Conservation (phyloP, 306 rosid species). For the Hippophae rhamnoides region DNA sequence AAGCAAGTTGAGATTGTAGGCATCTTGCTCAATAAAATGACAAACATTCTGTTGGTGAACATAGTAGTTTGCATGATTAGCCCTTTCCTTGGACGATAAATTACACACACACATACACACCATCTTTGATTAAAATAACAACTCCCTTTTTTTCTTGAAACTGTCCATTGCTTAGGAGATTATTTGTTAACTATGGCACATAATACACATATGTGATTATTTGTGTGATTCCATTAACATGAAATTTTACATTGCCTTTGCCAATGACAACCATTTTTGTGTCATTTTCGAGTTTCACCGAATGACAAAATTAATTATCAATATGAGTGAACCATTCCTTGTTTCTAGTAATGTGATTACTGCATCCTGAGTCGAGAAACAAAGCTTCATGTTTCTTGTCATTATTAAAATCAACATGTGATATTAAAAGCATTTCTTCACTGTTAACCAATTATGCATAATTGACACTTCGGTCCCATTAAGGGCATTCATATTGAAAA, state of each 20-base stretch:
- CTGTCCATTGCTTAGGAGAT: conserved; percentile 4
- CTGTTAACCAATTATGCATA: not conserved
- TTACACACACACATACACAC: no score
- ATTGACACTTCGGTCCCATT: not conserved
- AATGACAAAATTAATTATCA: not conserved
- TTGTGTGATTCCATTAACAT: not conserved
- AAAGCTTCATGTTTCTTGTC: not conserved
- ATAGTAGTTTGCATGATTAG: not conserved
- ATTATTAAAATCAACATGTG: not conserved
- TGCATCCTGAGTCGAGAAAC: not conserved
- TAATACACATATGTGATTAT: conserved; percentile 1
- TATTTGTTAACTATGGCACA: conserved; percentile 2
- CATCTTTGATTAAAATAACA: not conserved
- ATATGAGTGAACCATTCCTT: not conserved
- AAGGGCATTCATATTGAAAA: no score
- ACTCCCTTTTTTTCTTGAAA: not conserved
- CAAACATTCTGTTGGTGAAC: not conserved
- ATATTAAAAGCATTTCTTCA: not conserved
- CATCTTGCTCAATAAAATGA: not conserved
- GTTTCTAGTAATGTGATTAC: not conserved
- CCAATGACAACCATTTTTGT: not conserved
- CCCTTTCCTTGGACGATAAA: conserved; percentile 2
- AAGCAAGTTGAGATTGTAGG: not conserved
- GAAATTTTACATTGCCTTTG: not conserved
- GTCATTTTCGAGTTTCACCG: not conserved